These are phyloP conservation scores for Penicillium sp. DNA, from an alignment of 2,329 filamentous ascomycete species.

Conservation along the genomic window DNA sequence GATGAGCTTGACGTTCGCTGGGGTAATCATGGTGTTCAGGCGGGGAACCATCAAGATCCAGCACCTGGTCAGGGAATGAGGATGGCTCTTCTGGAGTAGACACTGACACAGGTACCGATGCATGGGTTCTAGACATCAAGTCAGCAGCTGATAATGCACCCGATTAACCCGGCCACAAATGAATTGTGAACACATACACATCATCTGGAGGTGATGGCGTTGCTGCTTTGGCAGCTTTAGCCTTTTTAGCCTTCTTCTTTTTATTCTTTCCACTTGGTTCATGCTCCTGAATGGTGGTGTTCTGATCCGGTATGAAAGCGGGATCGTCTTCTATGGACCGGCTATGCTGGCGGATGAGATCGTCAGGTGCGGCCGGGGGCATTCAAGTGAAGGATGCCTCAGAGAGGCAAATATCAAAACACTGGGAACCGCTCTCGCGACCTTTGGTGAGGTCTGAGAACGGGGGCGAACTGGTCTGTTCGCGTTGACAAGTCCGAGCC, in stretches of 20 bases:
- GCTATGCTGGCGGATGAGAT: constrained; percentile 35
- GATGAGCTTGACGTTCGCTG: constrained; percentile 17
- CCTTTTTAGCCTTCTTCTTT: constrained; percentile 40
- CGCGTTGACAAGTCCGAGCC: not conserved
- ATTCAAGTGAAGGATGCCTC: constrained; percentile 39
- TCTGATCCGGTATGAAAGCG: constrained; percentile 26
- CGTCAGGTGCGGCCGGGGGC: constrained; percentile 40
- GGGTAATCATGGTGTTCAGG: not conserved
- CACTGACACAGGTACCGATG: constrained; percentile 17
- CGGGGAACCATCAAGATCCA: constrained; percentile 5
- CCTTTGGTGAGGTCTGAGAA: constrained; percentile 32
- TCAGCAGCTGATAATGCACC: not conserved
- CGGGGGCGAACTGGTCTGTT: constrained; percentile 15
- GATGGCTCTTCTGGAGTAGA: constrained; percentile 28
- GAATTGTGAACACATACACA: constrained; percentile 27
- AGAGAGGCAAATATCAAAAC: constrained; percentile 21
- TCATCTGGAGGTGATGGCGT: constrained; percentile 32
- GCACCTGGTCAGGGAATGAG: constrained; percentile 27
- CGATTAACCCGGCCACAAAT: not conserved
- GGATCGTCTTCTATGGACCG: constrained; percentile 32
- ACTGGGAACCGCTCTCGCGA: constrained; percentile 29
- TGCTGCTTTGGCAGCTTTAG: constrained; percentile 32
- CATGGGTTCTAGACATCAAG: not conserved
- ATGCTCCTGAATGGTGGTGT: constrained; percentile 28
- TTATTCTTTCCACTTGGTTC: constrained; percentile 33